A percentile compares a stretch with the other conserved stretches of the same genome.
phyloP scores from a whole-genome alignment of 176 grass and related monocot genomes.

The Themeda triandra region DNA sequence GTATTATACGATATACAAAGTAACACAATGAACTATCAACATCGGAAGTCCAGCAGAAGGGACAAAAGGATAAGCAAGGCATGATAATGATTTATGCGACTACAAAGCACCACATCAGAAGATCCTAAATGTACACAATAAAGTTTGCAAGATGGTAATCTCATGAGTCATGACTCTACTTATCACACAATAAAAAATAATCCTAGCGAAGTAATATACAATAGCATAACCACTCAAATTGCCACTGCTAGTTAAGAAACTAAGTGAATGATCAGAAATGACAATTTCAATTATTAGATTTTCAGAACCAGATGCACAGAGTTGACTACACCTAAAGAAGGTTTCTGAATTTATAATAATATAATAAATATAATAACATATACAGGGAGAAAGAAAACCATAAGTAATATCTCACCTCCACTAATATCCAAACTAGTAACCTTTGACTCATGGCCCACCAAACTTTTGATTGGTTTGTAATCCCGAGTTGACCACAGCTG shows the following conservation, averaged over 20 bases:
- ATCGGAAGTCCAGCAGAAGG: background rate
- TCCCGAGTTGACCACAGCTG: slow-evolving; percentile 91
- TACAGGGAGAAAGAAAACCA: background rate
- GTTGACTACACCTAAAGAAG: background rate
- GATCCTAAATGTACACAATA: background rate
- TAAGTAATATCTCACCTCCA: slow-evolving; percentile 53
- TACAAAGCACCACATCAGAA: background rate
- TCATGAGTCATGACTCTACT: background rate
- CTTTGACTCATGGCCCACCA: slow-evolving; percentile 87
- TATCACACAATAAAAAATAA: background rate
- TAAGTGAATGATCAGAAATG: slow-evolving; percentile 2
- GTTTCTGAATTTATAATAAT: slow-evolving; percentile 11
- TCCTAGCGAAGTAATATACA: background rate
- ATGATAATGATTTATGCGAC: background rate
- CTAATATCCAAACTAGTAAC: slow-evolving; percentile 98
- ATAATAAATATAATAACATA: slow-evolving; percentile 1
- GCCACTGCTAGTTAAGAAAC: slow-evolving; percentile 12
- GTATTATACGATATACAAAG: background rate
- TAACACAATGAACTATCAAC: background rate
- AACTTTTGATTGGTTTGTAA: slow-evolving; percentile 89
- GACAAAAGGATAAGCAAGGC: background rate
- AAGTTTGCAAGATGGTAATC: background rate
- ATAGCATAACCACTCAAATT: background rate
- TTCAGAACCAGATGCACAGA: background rate
- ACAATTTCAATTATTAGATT: background rate